A percentile compares a stretch with the other conserved stretches of the same genome.
Evolutionary conservation across 129 eudicot species (phyloP).

Genomic region (Scalesia atractyloides): DNA sequence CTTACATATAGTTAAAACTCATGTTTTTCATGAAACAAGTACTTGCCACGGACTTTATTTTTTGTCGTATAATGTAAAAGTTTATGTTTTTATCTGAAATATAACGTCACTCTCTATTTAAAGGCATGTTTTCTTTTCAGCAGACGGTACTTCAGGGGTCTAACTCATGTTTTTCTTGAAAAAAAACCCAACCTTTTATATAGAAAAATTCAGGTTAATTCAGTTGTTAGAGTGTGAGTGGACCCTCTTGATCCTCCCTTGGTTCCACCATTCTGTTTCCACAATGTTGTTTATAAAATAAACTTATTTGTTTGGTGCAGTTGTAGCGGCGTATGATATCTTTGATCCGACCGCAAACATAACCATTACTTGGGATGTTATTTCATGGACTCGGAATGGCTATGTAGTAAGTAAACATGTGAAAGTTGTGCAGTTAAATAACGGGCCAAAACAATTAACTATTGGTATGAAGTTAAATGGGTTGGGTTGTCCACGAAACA

Average conservation of each 20-base stretch:
- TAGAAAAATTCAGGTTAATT: not conserved
- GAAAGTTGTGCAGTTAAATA: not conserved
- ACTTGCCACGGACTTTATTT: not conserved
- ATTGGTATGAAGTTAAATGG: not conserved
- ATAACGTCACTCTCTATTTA: not conserved
- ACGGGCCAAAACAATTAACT: not conserved
- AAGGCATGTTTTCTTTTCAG: not conserved
- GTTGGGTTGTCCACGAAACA: not conserved
- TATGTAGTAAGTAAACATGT: conserved; percentile 38
- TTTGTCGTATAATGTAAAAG: not conserved
- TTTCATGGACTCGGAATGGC: conserved; percentile 57
- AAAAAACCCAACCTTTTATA: not conserved
- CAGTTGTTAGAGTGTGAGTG: not conserved
- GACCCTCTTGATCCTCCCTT: not conserved
- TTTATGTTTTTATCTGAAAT: not conserved
- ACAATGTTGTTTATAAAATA: not conserved
- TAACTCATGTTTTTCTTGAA: not conserved
- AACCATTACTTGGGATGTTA: conserved; percentile 55
- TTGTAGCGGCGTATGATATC: conserved; percentile 47
- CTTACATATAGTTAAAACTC: not conserved
- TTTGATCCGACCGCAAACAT: conserved; percentile 49
- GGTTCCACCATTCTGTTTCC: not conserved
- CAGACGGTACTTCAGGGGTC: not conserved
- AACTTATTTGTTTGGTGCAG: not conserved
- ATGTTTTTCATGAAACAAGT: not conserved